Evolutionary conservation across 2,329 filamentous ascomycete species (phyloP).

Genomic region (Macrophomina phaseolina): DNA sequence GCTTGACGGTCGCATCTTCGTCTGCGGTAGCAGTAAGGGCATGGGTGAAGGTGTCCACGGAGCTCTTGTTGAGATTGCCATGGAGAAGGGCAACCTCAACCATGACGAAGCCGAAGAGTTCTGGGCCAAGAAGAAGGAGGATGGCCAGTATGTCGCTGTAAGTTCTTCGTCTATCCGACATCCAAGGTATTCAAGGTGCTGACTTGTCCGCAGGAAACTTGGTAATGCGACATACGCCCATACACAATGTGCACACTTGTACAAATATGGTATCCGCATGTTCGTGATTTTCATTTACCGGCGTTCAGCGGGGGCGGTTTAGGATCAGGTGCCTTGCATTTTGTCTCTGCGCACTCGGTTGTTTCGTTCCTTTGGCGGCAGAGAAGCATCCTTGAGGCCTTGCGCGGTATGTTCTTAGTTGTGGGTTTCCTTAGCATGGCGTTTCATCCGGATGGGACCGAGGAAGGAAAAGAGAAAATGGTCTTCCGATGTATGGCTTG

Average conservation of each 20-base stretch:
- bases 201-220: conserved; percentile 13
- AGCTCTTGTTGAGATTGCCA: conserved; percentile 86
- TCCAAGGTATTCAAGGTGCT: not conserved
- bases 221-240: not conserved
- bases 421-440: conserved; percentile 19
- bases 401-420: not conserved
- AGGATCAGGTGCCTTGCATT: not conserved
- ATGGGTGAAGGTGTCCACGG: conserved; percentile 97
- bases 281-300: not conserved
- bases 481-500: conserved; percentile 18
- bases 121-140: conserved; percentile 90
- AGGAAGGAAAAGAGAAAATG: conserved; percentile 22
- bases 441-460: conserved; percentile 19
- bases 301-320: not conserved
- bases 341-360: not conserved
- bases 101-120: conserved; percentile 82
- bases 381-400: not conserved
- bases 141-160: conserved; percentile 91
- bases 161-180: conserved; percentile 31
- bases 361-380: not conserved
- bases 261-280: not conserved
- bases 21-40: conserved; percentile 91
- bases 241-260: conserved; percentile 2
- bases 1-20: conserved; percentile 93
- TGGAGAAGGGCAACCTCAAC: conserved; percentile 88